These are phyloP conservation scores for Mucor indicus DNA, from an alignment of 371 early-diverging fungal genomes.

Conservation along the genomic window DNA sequence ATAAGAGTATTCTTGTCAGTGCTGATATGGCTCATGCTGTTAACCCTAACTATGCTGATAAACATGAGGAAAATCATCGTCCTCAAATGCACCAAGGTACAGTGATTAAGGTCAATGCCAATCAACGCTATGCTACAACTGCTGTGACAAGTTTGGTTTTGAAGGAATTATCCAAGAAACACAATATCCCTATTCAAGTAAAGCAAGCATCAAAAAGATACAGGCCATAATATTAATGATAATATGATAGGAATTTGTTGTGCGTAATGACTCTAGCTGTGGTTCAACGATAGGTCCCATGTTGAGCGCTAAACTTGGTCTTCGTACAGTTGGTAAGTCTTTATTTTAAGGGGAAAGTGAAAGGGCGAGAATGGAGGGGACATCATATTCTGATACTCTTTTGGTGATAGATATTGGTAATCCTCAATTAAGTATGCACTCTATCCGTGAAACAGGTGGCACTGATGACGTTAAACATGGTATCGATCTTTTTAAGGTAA, in stretches of 20 bases:
- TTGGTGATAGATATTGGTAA: constrained; percentile 80
- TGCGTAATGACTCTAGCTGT: constrained; percentile 90
- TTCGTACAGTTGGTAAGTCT: constrained; percentile 79
- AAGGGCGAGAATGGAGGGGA: no score
- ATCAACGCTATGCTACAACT: constrained; percentile 94
- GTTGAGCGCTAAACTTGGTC: constrained; percentile 85
- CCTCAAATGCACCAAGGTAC: constrained; percentile 90
- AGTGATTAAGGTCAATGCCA: constrained; percentile 94
- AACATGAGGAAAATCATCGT: constrained; percentile 87
- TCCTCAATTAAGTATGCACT: constrained; percentile 95
- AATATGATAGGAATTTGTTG: constrained; percentile 73
- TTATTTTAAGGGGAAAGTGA: background rate
- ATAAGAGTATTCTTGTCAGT: constrained; percentile 80
- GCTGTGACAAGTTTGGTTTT: constrained; percentile 78
- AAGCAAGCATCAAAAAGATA: no score
- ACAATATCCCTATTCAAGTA: constrained; percentile 71
- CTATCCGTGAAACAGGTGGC: constrained; percentile 93
- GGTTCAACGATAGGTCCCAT: constrained; percentile 96
- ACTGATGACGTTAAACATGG: constrained; percentile 84
- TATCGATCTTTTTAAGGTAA: constrained; percentile 76
- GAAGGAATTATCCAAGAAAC: constrained; percentile 69
- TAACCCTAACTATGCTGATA: constrained; percentile 85
- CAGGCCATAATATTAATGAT: no score
- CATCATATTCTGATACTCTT: background rate
- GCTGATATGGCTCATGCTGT: constrained; percentile 94